Conservation (phyloP, 305 asterid species). For the Ilex paraguariensis region DNA sequence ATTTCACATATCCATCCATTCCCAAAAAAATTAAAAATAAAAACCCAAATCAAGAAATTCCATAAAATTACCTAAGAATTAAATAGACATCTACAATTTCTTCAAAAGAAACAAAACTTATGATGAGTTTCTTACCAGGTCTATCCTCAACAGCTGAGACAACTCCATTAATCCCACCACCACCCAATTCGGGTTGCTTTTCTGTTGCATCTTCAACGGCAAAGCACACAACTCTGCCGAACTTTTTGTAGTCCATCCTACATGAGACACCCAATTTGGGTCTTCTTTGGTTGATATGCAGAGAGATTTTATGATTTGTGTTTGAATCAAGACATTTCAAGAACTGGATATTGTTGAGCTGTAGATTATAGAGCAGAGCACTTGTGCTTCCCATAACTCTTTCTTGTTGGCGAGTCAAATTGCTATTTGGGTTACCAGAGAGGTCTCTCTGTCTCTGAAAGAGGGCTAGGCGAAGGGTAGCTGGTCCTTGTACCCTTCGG, state of each 20-base stretch:
- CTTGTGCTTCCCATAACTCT: slow-evolving; percentile 61
- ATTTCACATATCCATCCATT: slow-evolving; percentile 1
- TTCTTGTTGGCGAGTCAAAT: neutral
- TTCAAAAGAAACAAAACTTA: neutral
- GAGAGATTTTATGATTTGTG: slow-evolving; percentile 25
- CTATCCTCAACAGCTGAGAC: slow-evolving; percentile 44
- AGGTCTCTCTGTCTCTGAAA: no score
- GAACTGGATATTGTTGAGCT: slow-evolving; percentile 33
- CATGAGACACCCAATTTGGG: slow-evolving; percentile 38
- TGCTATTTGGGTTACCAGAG: no score
- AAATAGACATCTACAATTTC: neutral
- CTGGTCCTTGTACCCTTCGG: no score
- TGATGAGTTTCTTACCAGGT: slow-evolving; percentile 41
- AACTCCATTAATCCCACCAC: slow-evolving; percentile 30
- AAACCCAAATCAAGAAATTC: neutral
- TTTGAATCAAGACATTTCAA: slow-evolving; percentile 51
- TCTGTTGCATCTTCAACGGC: slow-evolving; percentile 68
- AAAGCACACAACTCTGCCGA: slow-evolving; percentile 47
- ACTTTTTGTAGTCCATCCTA: slow-evolving; percentile 30
- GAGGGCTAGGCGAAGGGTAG: no score
- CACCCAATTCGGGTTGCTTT: slow-evolving; percentile 34
- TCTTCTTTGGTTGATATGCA: slow-evolving; percentile 33
- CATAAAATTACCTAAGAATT: neutral
- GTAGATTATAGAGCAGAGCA: slow-evolving; percentile 47
- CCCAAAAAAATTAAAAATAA: slow-evolving; percentile 4